These are phyloP conservation scores for Rhizophagus sp. DNA, from an alignment of 192 early-diverging fungal genomes.

Conservation along the genomic window DNA sequence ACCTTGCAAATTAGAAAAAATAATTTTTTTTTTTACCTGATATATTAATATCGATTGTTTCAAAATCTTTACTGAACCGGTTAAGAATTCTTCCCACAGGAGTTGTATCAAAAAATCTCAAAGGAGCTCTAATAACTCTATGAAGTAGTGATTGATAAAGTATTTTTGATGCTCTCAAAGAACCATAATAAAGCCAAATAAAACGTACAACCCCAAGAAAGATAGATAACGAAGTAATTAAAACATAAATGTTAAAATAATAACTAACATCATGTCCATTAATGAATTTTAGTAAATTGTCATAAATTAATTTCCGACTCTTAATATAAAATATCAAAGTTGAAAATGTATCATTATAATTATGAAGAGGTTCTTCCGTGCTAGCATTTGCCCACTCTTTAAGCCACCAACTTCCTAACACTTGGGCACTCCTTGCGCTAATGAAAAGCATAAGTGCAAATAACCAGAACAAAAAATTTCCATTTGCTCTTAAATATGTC, in stretches of 20 bases:
- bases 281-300: too few species aligned
- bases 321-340: neutral
- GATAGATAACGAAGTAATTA: slow-evolving; percentile 51
- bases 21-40: slow-evolving; percentile 9
- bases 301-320: too few species aligned
- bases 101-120: slow-evolving; percentile 89
- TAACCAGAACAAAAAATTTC: slow-evolving; percentile 64
- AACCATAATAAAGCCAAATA: slow-evolving; percentile 46
- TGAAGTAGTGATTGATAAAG: slow-evolving; percentile 60
- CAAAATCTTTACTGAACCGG: slow-evolving; percentile 86
- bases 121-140: slow-evolving; percentile 63
- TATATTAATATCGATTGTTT: slow-evolving; percentile 69
- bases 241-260: slow-evolving; percentile 65
- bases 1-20: neutral
- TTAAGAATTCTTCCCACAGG: slow-evolving; percentile 82
- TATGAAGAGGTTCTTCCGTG: neutral
- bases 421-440: slow-evolving; percentile 36
- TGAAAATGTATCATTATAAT: too few species aligned
- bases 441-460: slow-evolving; percentile 47
- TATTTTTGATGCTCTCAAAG: slow-evolving; percentile 55
- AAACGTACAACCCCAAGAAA: slow-evolving; percentile 39
- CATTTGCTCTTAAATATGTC: slow-evolving; percentile 73
- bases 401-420: slow-evolving; percentile 42
- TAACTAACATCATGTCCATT: slow-evolving; percentile 47
- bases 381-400: slow-evolving; percentile 11